phyloP scores from a whole-genome alignment of 2,329 filamentous ascomycete species.

The Volutella citrinella region DNA sequence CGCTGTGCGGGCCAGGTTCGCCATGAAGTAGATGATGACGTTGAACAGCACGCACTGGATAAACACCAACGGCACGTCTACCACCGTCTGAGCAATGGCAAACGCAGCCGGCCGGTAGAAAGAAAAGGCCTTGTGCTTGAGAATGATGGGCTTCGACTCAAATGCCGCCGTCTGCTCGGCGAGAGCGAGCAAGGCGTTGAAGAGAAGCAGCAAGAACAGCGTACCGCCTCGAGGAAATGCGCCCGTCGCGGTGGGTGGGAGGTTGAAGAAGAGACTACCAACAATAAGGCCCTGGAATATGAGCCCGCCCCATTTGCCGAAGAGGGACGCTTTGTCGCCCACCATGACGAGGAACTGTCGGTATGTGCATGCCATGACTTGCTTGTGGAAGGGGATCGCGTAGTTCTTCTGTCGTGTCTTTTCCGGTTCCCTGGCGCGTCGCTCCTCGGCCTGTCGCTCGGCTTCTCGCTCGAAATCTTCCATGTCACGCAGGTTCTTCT shows the following conservation, averaged over 20 bases:
- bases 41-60: conserved; percentile 66
- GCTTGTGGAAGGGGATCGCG: conserved; percentile 71
- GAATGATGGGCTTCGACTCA: conserved; percentile 59
- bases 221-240: conserved; percentile 57
- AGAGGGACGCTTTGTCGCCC: conserved; percentile 71
- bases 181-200: conserved; percentile 64
- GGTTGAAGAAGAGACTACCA: conserved; percentile 74
- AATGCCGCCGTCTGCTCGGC: conserved; percentile 69
- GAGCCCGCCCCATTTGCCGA: conserved; percentile 78
- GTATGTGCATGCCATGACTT: conserved; percentile 67
- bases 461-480: conserved; percentile 62
- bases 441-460: conserved; percentile 41
- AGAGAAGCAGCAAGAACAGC: conserved; percentile 51
- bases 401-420: conserved; percentile 68
- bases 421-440: conserved; percentile 61
- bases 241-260: conserved; percentile 56
- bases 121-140: conserved; percentile 69
- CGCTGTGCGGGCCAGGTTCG: conserved; percentile 62
- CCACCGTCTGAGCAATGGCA: conserved; percentile 53
- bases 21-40: conserved; percentile 74
- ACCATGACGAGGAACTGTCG: conserved; percentile 78
- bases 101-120: conserved; percentile 62
- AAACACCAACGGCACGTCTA: conserved; percentile 61
- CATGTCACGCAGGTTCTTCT: conserved; percentile 59
- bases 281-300: conserved; percentile 73